Evolutionary conservation across 2,329 filamentous ascomycete species (phyloP).

Genomic region (Lachnum nothofagi): DNA sequence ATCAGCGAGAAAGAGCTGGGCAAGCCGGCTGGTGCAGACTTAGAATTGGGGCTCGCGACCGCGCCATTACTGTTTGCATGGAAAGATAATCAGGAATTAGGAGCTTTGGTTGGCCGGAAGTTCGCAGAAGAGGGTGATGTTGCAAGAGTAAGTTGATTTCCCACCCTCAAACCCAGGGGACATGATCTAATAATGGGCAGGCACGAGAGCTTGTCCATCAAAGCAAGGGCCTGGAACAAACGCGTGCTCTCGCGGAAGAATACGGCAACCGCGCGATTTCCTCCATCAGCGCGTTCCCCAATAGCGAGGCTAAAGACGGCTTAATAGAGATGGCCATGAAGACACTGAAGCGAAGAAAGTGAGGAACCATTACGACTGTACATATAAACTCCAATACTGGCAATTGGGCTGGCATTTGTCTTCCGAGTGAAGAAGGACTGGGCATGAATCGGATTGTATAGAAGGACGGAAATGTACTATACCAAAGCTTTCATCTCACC

Average conservation of each 20-base stretch:
- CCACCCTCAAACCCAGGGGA: neutral
- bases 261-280: slow-evolving; percentile 84
- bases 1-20: slow-evolving; percentile 77
- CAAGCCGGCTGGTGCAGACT: slow-evolving; percentile 89
- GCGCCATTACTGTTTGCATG: slow-evolving; percentile 93
- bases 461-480: slow-evolving; percentile 10
- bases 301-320: slow-evolving; percentile 90
- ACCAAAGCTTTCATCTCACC: slow-evolving; percentile 1
- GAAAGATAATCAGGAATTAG: slow-evolving; percentile 81
- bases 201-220: slow-evolving; percentile 78
- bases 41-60: slow-evolving; percentile 89
- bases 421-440: neutral
- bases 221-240: slow-evolving; percentile 88
- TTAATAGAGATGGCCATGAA: slow-evolving; percentile 91
- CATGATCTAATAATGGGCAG: slow-evolving; percentile 43
- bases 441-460: neutral
- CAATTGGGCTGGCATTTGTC: slow-evolving; percentile 18
- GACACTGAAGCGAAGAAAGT: slow-evolving; percentile 84
- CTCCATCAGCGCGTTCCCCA: slow-evolving; percentile 78
- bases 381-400: slow-evolving; percentile 10
- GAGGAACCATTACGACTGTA: slow-evolving; percentile 23
- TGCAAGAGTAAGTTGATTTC: slow-evolving; percentile 58
- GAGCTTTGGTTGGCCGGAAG: slow-evolving; percentile 83
- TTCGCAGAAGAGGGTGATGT: slow-evolving; percentile 83
- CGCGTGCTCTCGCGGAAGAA: slow-evolving; percentile 80